phyloP scores from a whole-genome alignment of 1,284 basidiomycete species.

The Puccinia horiana region DNA sequence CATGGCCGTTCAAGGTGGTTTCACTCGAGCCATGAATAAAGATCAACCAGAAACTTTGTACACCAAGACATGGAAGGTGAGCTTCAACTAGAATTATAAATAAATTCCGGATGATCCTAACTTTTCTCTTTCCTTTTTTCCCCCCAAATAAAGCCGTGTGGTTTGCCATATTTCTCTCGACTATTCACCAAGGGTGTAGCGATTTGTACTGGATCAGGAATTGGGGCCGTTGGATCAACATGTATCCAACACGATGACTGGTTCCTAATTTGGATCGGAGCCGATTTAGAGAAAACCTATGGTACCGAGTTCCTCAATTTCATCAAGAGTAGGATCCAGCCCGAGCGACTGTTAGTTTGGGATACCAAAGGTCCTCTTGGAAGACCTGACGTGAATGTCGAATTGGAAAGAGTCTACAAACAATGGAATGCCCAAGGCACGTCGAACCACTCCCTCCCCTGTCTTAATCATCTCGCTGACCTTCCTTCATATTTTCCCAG shows the following conservation, averaged over 20 bases:
- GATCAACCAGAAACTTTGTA: constrained; percentile 39
- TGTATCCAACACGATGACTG: constrained; percentile 71
- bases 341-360: constrained; percentile 72
- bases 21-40: constrained; percentile 46
- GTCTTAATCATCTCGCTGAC: not conserved
- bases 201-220: constrained; percentile 74
- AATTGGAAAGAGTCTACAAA: constrained; percentile 69
- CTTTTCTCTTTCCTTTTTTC: not conserved
- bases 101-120: not conserved
- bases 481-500: constrained; percentile 1
- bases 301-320: constrained; percentile 72
- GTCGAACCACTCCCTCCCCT: not conserved
- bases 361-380: constrained; percentile 70
- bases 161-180: constrained; percentile 73
- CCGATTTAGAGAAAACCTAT: constrained; percentile 66
- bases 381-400: constrained; percentile 73
- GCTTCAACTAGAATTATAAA: not conserved
- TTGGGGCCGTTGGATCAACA: constrained; percentile 73
- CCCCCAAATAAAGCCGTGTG: constrained; percentile 66
- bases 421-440: constrained; percentile 71
- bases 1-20: constrained; percentile 48
- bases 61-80: constrained; percentile 50
- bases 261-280: constrained; percentile 70
- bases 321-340: constrained; percentile 68
- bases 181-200: constrained; percentile 73